phyloP scores from a whole-genome alignment of 2,329 filamentous ascomycete genomes.

The Cercospora sojina region DNA sequence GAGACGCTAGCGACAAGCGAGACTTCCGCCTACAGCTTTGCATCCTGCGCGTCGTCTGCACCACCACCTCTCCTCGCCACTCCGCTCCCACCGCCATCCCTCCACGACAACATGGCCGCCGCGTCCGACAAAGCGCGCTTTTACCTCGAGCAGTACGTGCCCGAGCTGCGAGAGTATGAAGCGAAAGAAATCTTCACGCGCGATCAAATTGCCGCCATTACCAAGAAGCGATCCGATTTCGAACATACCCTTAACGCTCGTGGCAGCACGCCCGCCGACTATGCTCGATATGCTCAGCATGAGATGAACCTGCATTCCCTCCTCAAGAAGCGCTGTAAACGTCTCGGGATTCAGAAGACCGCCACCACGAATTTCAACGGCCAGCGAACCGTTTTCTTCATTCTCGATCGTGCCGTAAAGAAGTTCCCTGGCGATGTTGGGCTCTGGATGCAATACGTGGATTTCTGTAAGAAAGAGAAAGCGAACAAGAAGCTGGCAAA shows the following conservation, averaged over 20 bases:
- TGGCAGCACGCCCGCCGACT: constrained; percentile 73
- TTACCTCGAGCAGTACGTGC: constrained; percentile 87
- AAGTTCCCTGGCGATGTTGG: constrained; percentile 78
- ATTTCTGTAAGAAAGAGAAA: constrained; percentile 69
- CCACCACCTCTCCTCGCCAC: background rate
- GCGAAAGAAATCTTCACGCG: constrained; percentile 85
- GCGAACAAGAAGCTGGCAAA: constrained; percentile 60
- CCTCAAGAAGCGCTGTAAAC: constrained; percentile 76
- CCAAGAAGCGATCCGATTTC: constrained; percentile 86
- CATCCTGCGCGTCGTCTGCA: background rate
- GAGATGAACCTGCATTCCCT: constrained; percentile 69
- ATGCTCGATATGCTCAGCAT: constrained; percentile 75
- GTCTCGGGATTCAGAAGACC: constrained; percentile 72
- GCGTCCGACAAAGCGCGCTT: constrained; percentile 93
- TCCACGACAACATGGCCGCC: constrained; percentile 62
- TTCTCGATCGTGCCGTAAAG: constrained; percentile 81
- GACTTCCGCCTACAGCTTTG: constrained; percentile 9
- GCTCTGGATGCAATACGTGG: constrained; percentile 88
- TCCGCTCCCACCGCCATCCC: background rate
- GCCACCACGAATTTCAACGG: constrained; percentile 65
- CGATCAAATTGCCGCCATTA: constrained; percentile 87
- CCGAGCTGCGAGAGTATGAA: constrained; percentile 88
- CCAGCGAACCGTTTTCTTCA: constrained; percentile 80
- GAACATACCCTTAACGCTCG: constrained; percentile 87
- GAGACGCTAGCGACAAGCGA: background rate